Evolutionary conservation across 2,329 filamentous ascomycete species (phyloP).

Genomic region (Claviceps fusiformis): DNA sequence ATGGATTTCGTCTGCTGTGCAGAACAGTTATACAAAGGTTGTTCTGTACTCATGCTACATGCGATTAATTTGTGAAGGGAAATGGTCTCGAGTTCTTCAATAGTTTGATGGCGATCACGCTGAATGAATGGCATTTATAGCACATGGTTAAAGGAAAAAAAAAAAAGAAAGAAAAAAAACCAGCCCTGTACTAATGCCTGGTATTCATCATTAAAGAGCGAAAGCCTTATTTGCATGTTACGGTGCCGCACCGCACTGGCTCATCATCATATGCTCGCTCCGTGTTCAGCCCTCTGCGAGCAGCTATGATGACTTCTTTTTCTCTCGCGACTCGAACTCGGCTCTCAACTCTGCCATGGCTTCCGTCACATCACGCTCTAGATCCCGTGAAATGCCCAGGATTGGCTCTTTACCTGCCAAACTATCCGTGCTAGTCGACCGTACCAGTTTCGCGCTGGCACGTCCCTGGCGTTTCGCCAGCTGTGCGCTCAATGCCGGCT

Average conservation of each 20-base stretch:
- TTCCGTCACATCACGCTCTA: slow-evolving; percentile 61
- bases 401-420: slow-evolving; percentile 45
- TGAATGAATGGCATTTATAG: slow-evolving; percentile 79
- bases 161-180: slow-evolving; percentile 27
- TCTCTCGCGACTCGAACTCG: slow-evolving; percentile 48
- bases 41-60: slow-evolving; percentile 42
- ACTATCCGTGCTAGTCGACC: slow-evolving; percentile 44
- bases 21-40: neutral
- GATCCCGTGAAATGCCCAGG: slow-evolving; percentile 68
- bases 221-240: slow-evolving; percentile 16
- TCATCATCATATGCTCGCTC: too few species aligned
- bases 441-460: slow-evolving; percentile 31
- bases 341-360: slow-evolving; percentile 59
- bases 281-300: neutral
- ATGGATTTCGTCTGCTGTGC: neutral
- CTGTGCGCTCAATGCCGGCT: slow-evolving; percentile 40
- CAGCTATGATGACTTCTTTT: slow-evolving; percentile 13
- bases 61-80: slow-evolving; percentile 54
- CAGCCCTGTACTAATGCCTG: slow-evolving; percentile 73
- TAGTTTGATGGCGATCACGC: slow-evolving; percentile 60
- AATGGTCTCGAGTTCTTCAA: slow-evolving; percentile 63
- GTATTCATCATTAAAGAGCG: slow-evolving; percentile 60
- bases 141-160: slow-evolving; percentile 18
- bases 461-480: slow-evolving; percentile 44
- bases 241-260: too few species aligned